Evolutionary conservation across 2,329 filamentous ascomycete species (phyloP).

Genomic region (Cordyceps tenuipes): DNA sequence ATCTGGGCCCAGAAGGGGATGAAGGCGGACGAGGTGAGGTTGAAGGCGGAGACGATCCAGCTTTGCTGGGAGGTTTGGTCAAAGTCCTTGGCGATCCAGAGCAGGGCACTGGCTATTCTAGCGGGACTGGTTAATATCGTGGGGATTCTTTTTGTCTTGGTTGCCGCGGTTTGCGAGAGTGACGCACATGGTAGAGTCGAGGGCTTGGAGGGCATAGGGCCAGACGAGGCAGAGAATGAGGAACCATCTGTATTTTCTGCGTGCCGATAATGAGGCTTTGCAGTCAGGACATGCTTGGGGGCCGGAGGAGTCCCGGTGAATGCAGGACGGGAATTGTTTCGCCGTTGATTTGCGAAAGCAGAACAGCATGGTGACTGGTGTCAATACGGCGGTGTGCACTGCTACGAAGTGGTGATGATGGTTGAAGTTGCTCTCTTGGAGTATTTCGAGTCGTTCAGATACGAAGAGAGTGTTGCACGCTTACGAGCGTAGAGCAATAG

Average conservation of each 20-base stretch:
- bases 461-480: too few species aligned
- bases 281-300: background rate
- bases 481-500: too few species aligned
- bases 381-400: too few species aligned
- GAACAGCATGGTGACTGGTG: background rate
- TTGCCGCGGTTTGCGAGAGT: background rate
- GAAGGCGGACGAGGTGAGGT: constrained; percentile 57
- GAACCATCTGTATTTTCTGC: background rate
- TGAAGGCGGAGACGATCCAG: constrained; percentile 64
- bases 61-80: constrained; percentile 51
- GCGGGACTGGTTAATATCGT: too few species aligned
- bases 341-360: background rate
- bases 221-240: constrained; percentile 11
- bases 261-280: background rate
- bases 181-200: constrained; percentile 10
- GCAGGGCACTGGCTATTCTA: constrained; percentile 29
- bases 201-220: constrained; percentile 9
- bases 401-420: too few species aligned
- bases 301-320: background rate
- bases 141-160: too few species aligned
- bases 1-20: constrained; percentile 59
- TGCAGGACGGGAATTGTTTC: background rate
- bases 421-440: too few species aligned
- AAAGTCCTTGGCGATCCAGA: constrained; percentile 57
- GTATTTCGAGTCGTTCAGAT: too few species aligned